Evolutionary conservation across 768 basidiomycete genomes (phyloP).

Genomic region (Trametes gibbosa): DNA sequence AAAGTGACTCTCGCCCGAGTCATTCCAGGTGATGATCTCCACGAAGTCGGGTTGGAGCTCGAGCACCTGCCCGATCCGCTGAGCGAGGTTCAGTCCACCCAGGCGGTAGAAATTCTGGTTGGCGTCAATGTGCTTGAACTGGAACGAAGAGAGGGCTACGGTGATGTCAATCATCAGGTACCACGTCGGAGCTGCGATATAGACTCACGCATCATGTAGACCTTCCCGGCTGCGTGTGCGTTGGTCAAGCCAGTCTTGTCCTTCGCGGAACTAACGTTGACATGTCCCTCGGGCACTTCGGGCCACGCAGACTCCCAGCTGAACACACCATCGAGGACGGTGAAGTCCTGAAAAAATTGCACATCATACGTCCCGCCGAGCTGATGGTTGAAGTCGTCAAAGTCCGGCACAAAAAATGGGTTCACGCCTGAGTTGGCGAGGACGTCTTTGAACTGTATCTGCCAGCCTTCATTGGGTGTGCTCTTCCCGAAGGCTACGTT

Average conservation of each 20-base stretch:
- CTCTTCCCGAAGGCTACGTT: slow-evolving; percentile 57
- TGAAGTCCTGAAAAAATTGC: slow-evolving; percentile 1
- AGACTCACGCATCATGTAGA: slow-evolving; percentile 10
- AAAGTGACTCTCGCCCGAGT: slow-evolving; percentile 74
- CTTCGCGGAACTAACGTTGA: slow-evolving; percentile 38
- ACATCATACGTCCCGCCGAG: slow-evolving; percentile 25
- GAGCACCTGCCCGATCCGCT: slow-evolving; percentile 52
- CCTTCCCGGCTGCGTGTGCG: not conserved
- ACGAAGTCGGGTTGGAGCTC: slow-evolving; percentile 56
- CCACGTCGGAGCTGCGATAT: not conserved
- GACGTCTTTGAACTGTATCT: slow-evolving; percentile 33
- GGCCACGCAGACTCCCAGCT: slow-evolving; percentile 4
- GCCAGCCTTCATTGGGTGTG: slow-evolving; percentile 45
- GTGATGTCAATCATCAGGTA: not conserved
- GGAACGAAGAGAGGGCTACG: not conserved
- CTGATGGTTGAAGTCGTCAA: slow-evolving; percentile 26
- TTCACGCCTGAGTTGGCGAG: slow-evolving; percentile 49
- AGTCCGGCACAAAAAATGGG: slow-evolving; percentile 60
- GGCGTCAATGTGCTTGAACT: slow-evolving; percentile 11
- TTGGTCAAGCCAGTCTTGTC: not conserved
- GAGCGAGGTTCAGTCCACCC: slow-evolving; percentile 23
- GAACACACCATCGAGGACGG: slow-evolving; percentile 2
- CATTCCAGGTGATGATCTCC: slow-evolving; percentile 73
- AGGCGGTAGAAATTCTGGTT: slow-evolving; percentile 12
- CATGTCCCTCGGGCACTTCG: slow-evolving; percentile 47